These are phyloP conservation scores for Fomitopsis serialis DNA, from an alignment of 768 basidiomycete genomes.

Conservation along the genomic window DNA sequence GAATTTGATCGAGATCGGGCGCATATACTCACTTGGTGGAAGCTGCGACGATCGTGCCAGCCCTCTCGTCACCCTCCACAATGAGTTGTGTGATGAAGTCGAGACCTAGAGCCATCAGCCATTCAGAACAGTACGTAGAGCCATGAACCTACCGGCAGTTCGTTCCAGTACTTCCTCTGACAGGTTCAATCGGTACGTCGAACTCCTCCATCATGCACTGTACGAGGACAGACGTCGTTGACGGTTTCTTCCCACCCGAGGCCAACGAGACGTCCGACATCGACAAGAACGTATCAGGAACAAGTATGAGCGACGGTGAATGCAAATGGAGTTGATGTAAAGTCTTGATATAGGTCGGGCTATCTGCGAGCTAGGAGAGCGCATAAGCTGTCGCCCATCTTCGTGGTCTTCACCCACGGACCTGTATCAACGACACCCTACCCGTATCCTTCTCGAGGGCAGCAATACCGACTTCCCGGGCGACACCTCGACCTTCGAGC, in stretches of 20 bases:
- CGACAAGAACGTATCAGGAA: slow-evolving; percentile 79
- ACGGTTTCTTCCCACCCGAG: slow-evolving; percentile 38
- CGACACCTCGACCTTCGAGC: slow-evolving; percentile 73
- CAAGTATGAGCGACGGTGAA: slow-evolving; percentile 61
- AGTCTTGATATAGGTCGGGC: slow-evolving; percentile 85
- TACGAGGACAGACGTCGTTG: slow-evolving; percentile 57
- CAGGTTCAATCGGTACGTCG: slow-evolving; percentile 62
- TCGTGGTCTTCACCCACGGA: slow-evolving; percentile 18
- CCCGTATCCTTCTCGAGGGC: slow-evolving; percentile 80
- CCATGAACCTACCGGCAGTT: slow-evolving; percentile 52
- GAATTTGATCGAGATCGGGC: not conserved
- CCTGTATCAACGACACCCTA: slow-evolving; percentile 74
- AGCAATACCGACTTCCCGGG: slow-evolving; percentile 83
- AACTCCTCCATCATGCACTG: slow-evolving; percentile 74
- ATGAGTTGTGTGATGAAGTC: slow-evolving; percentile 76
- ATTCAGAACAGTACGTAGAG: not conserved
- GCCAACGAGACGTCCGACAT: slow-evolving; percentile 43
- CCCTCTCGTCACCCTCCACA: slow-evolving; percentile 75
- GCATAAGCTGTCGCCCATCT: not conserved
- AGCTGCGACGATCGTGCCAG: slow-evolving; percentile 72
- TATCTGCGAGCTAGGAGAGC: slow-evolving; percentile 64
- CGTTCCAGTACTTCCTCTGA: slow-evolving; percentile 84
- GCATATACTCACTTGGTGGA: slow-evolving; percentile 67
- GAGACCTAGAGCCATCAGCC: slow-evolving; percentile 43
- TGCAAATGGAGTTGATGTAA: slow-evolving; percentile 82